Percentiles rank a stretch among this genome's conserved stretches.
These are phyloP conservation scores for Fallopia convolvulus DNA, from an alignment of 148 eudicot genomes.

Conservation along the genomic window DNA sequence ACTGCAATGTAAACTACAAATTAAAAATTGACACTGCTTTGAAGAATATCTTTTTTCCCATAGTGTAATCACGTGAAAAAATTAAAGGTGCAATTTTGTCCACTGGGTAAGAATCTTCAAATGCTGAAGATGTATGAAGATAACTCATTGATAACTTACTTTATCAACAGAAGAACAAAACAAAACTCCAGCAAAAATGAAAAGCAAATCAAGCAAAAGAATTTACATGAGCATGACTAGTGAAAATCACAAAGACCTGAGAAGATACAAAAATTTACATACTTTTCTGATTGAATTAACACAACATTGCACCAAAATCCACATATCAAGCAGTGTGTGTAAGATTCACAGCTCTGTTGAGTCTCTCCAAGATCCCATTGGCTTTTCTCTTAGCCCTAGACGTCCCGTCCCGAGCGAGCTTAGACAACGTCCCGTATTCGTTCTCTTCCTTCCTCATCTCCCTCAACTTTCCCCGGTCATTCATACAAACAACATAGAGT, in stretches of 20 bases:
- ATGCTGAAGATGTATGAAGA: too few species aligned
- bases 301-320: background rate
- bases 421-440: constrained; percentile 47
- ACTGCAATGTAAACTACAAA: background rate
- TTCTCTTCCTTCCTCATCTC: constrained; percentile 75
- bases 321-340: constrained; percentile 60
- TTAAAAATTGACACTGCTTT: too few species aligned
- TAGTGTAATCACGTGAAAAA: too few species aligned
- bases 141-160: background rate
- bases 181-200: background rate
- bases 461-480: constrained; percentile 57
- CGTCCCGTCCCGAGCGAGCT: constrained; percentile 67
- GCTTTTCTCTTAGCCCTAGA: constrained; percentile 97
- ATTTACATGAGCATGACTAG: background rate
- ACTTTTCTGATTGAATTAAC: background rate
- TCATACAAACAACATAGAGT: constrained; percentile 49
- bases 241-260: background rate
- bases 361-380: constrained; percentile 66
- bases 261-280: background rate
- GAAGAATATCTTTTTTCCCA: too few species aligned
- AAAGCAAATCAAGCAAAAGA: background rate
- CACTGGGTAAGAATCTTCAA: too few species aligned
- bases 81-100: too few species aligned
- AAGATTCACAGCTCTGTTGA: constrained; percentile 45
- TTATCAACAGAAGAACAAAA: background rate